Base-by-base conservation (phyloP, 1,284 basidiomycete species). In the Ceratobasidium sp. region DNA sequence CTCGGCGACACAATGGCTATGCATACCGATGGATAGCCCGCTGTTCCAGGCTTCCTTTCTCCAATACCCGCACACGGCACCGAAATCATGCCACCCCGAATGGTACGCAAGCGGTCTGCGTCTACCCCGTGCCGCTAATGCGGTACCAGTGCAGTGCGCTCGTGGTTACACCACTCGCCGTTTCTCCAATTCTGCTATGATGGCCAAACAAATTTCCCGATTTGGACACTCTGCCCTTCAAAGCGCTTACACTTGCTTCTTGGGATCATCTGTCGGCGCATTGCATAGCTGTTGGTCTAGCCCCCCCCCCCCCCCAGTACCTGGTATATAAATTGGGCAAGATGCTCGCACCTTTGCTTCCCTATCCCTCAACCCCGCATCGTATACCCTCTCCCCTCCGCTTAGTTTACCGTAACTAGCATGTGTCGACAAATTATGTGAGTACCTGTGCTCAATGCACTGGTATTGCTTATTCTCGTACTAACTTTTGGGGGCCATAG, bases 351-450 rank as follows among this genome's bases (percentile, higher is more conserved):
- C 23, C n/a, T 30, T 33, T 27, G 41, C 23, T 14, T 35, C 33
- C 57, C 18, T 30, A 35, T 27, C 41, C 62, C 62, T 33, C 55
- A 5, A 27, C 55, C 27, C 55, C 27, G 4, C 12, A 57, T 18
- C 30, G 14, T 33, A 14, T 30, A 57, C 12, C 55, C 16, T 30
- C 55, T 27, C 27, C 55, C 16, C 50, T 57, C 55, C 27, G 30
- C 7, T 57, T 33, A 14, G 27, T 30, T 60, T 41, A 60, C 4
- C 20, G 6, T 20, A 60, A 33, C 20, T 1, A 57, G 2, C 3
- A 75, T 75, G 73, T 75, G 73, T 52, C n/a, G 62, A 23, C 62
- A 46, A n/a, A 75, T 75, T 44, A 52, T 75, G 73, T 75, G 35
- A 46, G 73, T 66, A 57, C n/a, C 16, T 33, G 23, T 20, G 57